Base-by-base conservation (phyloP, 2,329 filamentous ascomycete species). In the Cryphonectria carpinicola region DNA sequence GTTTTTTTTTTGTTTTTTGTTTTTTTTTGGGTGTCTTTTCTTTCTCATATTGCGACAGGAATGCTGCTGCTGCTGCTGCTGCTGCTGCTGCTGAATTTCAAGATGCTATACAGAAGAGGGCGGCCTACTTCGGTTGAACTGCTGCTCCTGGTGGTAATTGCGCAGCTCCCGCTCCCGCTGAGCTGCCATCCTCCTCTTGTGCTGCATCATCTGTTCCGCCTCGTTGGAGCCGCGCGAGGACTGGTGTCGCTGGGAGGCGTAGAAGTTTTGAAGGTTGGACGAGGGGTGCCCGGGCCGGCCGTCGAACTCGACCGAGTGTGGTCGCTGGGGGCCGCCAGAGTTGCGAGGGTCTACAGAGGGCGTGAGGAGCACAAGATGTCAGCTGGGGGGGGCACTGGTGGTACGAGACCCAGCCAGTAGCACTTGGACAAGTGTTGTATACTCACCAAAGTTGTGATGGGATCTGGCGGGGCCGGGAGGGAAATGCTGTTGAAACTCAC, bases 121-220 rank as follows among this genome's bases (percentile, higher is more conserved):
- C 83, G 90, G 90, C 92, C 90, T 93, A 98, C 96, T 98, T 93
- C 95, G 92, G 88, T 98, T 97, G 86, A 97, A 98, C 90, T 99
- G 96, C 89, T 99, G 96, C 89, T 99, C 96, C 85, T 98, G 97
- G 86, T 99, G 96, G 85, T 98, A 97, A 85, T 98, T 99, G 84
- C 96, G 94, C 83, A 99, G 91, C 87, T 99, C 96, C 84, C 95
- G 93, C 88, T 99, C 96, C 84, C 96, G 93, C 86, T 98, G 96
- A 82, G 96, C 96, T 79, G 96, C 96, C 93, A 98, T 97, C 87
- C 95, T 93, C 86, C 96, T 94, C 89, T 98, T 98, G 79, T 94
- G 95, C 90, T 98, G 96, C 88, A 97, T 93, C 90, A 98, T 94
- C 85, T 98, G 95, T 85, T 98, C 96, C 82, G 94, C 93, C 86